Percentiles rank a stretch among this genome's conserved stretches.
Conservation (phyloP, 1,139 yeast species). For the Taphrina deformans region DNA sequence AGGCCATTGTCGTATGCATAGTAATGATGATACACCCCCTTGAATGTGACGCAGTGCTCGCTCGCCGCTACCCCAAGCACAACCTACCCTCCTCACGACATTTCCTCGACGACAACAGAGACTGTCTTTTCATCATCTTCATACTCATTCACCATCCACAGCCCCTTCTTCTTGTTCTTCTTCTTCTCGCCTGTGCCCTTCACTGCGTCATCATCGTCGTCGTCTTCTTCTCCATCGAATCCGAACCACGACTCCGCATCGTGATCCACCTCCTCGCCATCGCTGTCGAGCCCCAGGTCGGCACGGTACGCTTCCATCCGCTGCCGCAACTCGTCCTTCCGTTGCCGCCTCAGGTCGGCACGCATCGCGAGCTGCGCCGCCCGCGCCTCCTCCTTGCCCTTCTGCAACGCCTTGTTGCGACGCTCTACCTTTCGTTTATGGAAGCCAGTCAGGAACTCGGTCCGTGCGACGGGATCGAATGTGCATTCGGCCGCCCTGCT, state of each 20-base stretch:
- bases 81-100: background rate
- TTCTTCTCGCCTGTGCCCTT: background rate
- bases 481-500: conserved; percentile 24
- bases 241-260: conserved; percentile 47
- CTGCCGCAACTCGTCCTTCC: conserved; percentile 63
- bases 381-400: conserved; percentile 72
- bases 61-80: background rate
- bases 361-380: conserved; percentile 75
- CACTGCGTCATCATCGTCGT: background rate
- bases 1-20: background rate
- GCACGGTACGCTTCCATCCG: conserved; percentile 59
- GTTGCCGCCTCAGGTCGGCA: conserved; percentile 61
- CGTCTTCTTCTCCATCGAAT: conserved; percentile 40
- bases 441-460: conserved; percentile 86
- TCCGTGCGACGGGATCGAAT: conserved; percentile 30
- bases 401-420: conserved; percentile 78
- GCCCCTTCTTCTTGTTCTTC: background rate
- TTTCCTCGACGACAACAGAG: conserved; percentile 27
- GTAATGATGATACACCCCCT: background rate
- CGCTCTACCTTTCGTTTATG: conserved; percentile 89
- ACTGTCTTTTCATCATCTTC: conserved; percentile 35
- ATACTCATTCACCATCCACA: conserved; percentile 30
- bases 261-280: conserved; percentile 36
- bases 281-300: conserved; percentile 37
- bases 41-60: background rate